Percentiles rank a stretch among this genome's conserved stretches.
These are phyloP conservation scores for Globisporangium camurandrum DNA, from an alignment of 352 stramenopile species.

Conservation along the genomic window DNA sequence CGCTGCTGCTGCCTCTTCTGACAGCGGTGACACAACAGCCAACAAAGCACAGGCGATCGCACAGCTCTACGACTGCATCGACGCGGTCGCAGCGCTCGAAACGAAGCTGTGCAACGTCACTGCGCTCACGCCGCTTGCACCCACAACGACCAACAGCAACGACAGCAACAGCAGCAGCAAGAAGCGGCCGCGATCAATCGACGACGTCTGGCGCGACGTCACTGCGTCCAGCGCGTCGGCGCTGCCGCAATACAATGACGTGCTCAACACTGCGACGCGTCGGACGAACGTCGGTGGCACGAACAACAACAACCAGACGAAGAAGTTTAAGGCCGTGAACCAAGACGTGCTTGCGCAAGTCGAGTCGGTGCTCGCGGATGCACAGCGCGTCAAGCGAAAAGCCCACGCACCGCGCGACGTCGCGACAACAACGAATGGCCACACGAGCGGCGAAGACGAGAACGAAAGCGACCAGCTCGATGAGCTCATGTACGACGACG, in stretches of 20 bases:
- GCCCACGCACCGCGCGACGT: conserved; percentile 57
- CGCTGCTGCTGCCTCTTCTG: conserved; percentile 7
- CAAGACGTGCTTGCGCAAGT: conserved; percentile 82
- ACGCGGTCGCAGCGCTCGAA: conserved; percentile 51
- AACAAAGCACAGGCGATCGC: conserved; percentile 31
- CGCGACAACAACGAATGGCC: conserved; percentile 10
- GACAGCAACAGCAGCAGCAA: conserved; percentile 20
- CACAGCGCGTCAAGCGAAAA: conserved; percentile 78
- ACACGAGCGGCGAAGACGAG: conserved; percentile 29
- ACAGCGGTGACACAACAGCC: conserved; percentile 14
- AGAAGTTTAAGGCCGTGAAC: conserved; percentile 88
- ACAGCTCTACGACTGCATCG: conserved; percentile 57
- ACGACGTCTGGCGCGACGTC: conserved; percentile 53
- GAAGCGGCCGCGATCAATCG: conserved; percentile 57
- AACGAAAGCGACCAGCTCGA: conserved; percentile 42
- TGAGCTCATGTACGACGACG: conserved; percentile 84
- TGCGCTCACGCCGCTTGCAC: conserved; percentile 25
- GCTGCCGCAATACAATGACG: conserved; percentile 73
- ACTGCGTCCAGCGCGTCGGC: conserved; percentile 27
- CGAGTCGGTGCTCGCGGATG: conserved; percentile 75
- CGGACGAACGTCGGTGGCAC: conserved; percentile 62
- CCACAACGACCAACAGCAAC: neutral
- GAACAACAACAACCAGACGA: conserved; percentile 31
- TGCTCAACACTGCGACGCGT: conserved; percentile 74
- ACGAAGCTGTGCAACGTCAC: conserved; percentile 58